phyloP scores from a whole-genome alignment of 495 filamentous ascomycete species.

The Penicillium salamii region DNA sequence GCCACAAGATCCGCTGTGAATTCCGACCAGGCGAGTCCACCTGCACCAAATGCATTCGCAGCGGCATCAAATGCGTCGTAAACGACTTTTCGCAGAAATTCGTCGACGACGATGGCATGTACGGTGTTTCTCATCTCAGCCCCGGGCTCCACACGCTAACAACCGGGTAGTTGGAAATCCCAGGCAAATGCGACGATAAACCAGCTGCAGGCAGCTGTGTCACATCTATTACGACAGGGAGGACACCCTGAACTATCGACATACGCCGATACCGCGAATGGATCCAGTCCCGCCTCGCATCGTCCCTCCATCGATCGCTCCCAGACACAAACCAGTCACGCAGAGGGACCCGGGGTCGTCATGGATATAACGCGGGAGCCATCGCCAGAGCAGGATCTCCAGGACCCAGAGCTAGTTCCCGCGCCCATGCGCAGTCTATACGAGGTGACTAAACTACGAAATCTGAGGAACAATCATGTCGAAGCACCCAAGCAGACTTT shows the following conservation, averaged over 20 bases:
- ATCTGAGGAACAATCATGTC: conserved; percentile 45
- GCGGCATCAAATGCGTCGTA: conserved; percentile 46
- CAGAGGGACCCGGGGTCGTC: conserved; percentile 31
- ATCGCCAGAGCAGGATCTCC: conserved; percentile 50
- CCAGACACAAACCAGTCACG: conserved; percentile 22
- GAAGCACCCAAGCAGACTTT: conserved; percentile 46
- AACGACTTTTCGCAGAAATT: conserved; percentile 52
- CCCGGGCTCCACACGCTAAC: conserved; percentile 15
- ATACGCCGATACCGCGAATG: conserved; percentile 30
- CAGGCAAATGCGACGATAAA: conserved; percentile 39
- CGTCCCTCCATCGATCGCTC: conserved; percentile 27
- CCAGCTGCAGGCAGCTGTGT: conserved; percentile 44
- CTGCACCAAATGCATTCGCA: conserved; percentile 46
- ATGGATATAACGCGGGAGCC: conserved; percentile 50
- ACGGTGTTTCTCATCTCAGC: background rate
- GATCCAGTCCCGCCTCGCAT: conserved; percentile 30
- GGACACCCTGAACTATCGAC: conserved; percentile 41
- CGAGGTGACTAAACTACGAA: conserved; percentile 57
- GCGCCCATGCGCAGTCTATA: conserved; percentile 60
- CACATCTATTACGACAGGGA: conserved; percentile 40
- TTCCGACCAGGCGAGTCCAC: conserved; percentile 40
- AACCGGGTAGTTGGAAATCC: conserved; percentile 39
- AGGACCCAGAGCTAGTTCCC: conserved; percentile 47
- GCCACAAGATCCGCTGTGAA: conserved; percentile 49
- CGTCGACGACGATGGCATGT: conserved; percentile 47